phyloP scores from a whole-genome alignment of 1,284 basidiomycete genomes.

The Irpex sp. region DNA sequence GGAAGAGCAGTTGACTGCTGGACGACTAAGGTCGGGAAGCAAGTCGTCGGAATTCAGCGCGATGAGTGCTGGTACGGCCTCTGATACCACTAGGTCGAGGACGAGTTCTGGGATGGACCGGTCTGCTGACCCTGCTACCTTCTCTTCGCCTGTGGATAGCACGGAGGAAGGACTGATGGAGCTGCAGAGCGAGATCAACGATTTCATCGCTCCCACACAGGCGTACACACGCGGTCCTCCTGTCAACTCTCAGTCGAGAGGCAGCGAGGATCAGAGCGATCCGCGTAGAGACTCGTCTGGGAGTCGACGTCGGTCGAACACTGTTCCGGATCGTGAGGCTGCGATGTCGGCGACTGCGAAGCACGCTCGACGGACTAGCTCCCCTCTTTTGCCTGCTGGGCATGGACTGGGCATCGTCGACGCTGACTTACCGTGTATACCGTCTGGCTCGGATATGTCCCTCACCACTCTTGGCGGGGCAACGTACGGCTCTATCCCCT shows the following conservation, averaged over 20 bases:
- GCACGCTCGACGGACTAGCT: slow-evolving; percentile 24
- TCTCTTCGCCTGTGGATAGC: slow-evolving; percentile 23
- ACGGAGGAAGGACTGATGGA: slow-evolving; percentile 30
- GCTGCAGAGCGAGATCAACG: slow-evolving; percentile 25
- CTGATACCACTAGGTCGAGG: background rate
- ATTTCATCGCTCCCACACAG: slow-evolving; percentile 22
- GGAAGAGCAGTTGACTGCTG: slow-evolving; percentile 10
- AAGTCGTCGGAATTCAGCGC: slow-evolving; percentile 15
- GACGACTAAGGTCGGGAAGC: slow-evolving; percentile 13
- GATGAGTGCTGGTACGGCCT: background rate
- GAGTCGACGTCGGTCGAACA: slow-evolving; percentile 21
- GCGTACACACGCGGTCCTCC: background rate
- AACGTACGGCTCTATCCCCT: slow-evolving; percentile 18
- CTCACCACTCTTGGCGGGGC: slow-evolving; percentile 17
- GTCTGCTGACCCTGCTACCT: background rate
- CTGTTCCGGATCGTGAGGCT: slow-evolving; percentile 19
- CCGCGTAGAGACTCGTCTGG: background rate
- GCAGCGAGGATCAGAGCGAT: background rate
- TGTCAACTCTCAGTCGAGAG: background rate
- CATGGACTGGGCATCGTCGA: background rate
- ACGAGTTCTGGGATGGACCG: slow-evolving; percentile 8
- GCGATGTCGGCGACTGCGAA: slow-evolving; percentile 8
- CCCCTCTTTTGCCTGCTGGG: slow-evolving; percentile 20
- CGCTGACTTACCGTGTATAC: slow-evolving; percentile 5
- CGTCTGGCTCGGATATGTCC: slow-evolving; percentile 16